Evolutionary conservation across 495 filamentous ascomycete species (phyloP), one percentile per base, ranked within the genome.

Genomic region (Neurospora sp.): DNA sequence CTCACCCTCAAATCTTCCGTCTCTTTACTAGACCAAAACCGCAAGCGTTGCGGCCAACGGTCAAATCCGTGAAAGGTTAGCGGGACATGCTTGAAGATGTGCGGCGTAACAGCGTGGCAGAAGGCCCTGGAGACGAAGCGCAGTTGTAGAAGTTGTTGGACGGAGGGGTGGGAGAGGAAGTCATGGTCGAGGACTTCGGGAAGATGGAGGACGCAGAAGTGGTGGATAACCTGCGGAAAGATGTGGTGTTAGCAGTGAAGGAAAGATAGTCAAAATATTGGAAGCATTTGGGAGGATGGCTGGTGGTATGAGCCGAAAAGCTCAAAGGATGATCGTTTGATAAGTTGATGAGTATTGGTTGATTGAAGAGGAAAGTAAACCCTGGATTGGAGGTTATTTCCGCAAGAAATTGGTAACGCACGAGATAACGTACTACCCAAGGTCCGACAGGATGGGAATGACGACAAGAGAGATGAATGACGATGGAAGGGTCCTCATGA

Each of bases 361-460:
- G 42, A 18, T n/a, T 44, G 42, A n/a, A 18, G 18, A 44, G 18
- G n/a, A 20, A 20, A 20, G 82, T 82, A 73, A 75, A 84, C 38
- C 74, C 78, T 77, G 69, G 70, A 8, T 66, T 54, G 11, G 31
- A 46, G 76, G 76, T 27, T 69, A 66, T 12, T 23, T 18, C 4
- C 54, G 39, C 3, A 74, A 54, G 0, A 72, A 70, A 1, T 37
- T 74, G 20, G 69, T 54, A 11, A 37, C 38, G 40, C 40, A 76
- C 46, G 31, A 37, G 31, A 38, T 11, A 18, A n/a, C 7, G 18
- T 20, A 38, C 69, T 27, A 38, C 10, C 66, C 69, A 37, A 70
- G 16, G 31, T 12, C 35, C 1, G 31, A 11, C 18, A 39, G 31
- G 23, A 70, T n/a, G 39, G 66, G 5, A 69, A 69, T 10, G 23